Conservation (phyloP, 1,139 yeast genomes). For the Magnusiomyces fungicola region DNA sequence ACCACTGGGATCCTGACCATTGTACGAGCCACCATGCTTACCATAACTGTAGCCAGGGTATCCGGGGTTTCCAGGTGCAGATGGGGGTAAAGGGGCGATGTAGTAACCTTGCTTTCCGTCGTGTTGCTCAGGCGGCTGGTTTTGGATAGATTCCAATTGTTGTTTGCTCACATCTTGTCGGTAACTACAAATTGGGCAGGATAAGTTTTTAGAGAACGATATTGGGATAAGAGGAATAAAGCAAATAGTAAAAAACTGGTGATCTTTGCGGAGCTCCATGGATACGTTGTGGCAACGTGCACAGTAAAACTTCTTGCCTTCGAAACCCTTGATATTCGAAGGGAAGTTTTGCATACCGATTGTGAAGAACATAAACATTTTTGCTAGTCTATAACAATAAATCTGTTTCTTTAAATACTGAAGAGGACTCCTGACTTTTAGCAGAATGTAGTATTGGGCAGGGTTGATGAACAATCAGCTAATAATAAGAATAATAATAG, state of each 20-base stretch:
- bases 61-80: too few relatives aligned
- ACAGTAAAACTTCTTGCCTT: slow-evolving; percentile 26
- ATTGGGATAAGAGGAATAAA: slow-evolving; percentile 43
- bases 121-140: slow-evolving; percentile 9
- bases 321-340: slow-evolving; percentile 24
- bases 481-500: too few relatives aligned
- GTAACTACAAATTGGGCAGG: slow-evolving; percentile 42
- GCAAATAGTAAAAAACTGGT: slow-evolving; percentile 42
- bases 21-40: too few relatives aligned
- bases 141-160: slow-evolving; percentile 33
- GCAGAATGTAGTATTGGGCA: too few relatives aligned
- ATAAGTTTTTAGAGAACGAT: slow-evolving; percentile 40
- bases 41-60: too few relatives aligned
- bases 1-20: too few relatives aligned
- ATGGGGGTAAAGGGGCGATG: background rate
- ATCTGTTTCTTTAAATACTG: too few relatives aligned
- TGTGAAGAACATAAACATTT: slow-evolving; percentile 14
- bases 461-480: too few relatives aligned
- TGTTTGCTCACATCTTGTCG: slow-evolving; percentile 36
- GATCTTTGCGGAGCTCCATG: slow-evolving; percentile 38
- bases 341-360: slow-evolving; percentile 22
- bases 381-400: too few relatives aligned
- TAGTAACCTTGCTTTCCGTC: background rate
- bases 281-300: slow-evolving; percentile 37
- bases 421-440: too few relatives aligned